These are phyloP conservation scores for Magnusiomyces suaveolens DNA, from an alignment of 1,139 yeast species.

Conservation along the genomic window DNA sequence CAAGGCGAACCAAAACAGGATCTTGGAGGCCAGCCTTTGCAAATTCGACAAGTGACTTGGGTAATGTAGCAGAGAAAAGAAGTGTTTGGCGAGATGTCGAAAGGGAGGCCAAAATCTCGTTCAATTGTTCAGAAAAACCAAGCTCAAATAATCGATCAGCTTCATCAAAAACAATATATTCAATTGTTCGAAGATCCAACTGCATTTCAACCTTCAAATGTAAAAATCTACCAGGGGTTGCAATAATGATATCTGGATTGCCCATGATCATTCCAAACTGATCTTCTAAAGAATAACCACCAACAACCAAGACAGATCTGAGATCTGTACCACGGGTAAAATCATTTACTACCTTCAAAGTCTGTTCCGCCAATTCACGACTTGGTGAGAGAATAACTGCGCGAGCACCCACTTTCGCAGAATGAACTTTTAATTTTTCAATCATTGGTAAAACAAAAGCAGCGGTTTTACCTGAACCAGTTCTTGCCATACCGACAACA, in stretches of 20 bases:
- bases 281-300: conserved; percentile 96
- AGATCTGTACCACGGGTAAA: conserved; percentile 78
- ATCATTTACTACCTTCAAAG: conserved; percentile 80
- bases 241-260: conserved; percentile 89
- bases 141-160: conserved; percentile 95
- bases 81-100: conserved; percentile 80
- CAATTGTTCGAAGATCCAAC: conserved; percentile 69
- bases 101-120: conserved; percentile 74
- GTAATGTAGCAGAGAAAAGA: conserved; percentile 90
- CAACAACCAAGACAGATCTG: conserved; percentile 71
- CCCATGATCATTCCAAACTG: conserved; percentile 89
- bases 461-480: conserved; percentile 98
- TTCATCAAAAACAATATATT: conserved; percentile 92
- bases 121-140: conserved; percentile 93
- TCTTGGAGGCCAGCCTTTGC: conserved; percentile 93
- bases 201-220: conserved; percentile 95
- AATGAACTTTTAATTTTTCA: conserved; percentile 72
- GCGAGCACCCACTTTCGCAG: conserved; percentile 81
- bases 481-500: conserved; percentile 98
- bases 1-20: conserved; percentile 85
- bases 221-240: conserved; percentile 95
- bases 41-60: conserved; percentile 83
- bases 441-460: conserved; percentile 92
- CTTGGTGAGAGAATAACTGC: conserved; percentile 87
- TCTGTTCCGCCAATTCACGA: conserved; percentile 89